These are phyloP conservation scores for Hyaloscypha variabilis DNA, from an alignment of 495 filamentous ascomycete species.

Conservation along the genomic window DNA sequence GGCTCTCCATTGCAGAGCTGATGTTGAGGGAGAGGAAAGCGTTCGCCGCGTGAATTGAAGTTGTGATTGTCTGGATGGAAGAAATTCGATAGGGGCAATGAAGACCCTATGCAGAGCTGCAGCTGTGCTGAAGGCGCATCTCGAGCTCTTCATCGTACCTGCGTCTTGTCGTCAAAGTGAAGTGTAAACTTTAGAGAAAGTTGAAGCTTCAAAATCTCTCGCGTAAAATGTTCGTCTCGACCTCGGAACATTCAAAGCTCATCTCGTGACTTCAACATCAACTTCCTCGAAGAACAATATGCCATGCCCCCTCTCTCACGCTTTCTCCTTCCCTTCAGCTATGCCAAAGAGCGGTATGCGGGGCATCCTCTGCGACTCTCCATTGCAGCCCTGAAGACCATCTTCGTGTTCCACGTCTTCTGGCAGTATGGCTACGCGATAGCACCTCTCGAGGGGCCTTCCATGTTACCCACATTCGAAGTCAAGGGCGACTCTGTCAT, in stretches of 20 bases:
- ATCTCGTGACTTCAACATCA: background rate
- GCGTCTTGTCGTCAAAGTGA: conserved; percentile 7
- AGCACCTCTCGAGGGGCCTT: conserved; percentile 63
- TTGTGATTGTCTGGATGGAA: conserved; percentile 1
- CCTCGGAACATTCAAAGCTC: background rate
- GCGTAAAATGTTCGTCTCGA: background rate
- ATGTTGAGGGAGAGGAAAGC: conserved; percentile 16
- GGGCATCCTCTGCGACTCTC: conserved; percentile 24
- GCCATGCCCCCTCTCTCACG: conserved; percentile 15
- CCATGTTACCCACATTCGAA: conserved; percentile 80
- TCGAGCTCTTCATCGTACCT: conserved; percentile 35
- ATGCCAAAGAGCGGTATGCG: conserved; percentile 1
- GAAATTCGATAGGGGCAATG: conserved; percentile 29
- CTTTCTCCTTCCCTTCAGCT: background rate
- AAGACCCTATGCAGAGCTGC: conserved; percentile 43
- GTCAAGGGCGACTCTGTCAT: conserved; percentile 66
- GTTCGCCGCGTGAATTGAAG: conserved; percentile 19
- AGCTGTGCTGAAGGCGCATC: conserved; percentile 43
- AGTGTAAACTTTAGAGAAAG: background rate
- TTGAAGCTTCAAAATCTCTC: conserved; percentile 6
- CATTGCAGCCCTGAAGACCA: conserved; percentile 41
- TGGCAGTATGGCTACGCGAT: conserved; percentile 53
- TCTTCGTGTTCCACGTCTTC: conserved; percentile 60
- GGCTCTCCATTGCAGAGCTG: background rate
- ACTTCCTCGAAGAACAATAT: conserved; percentile 10